Evolutionary conservation across 1,284 basidiomycete species (phyloP), one percentile per base, ranked within the genome.

Genomic region (Pisolithus thermaeus): DNA sequence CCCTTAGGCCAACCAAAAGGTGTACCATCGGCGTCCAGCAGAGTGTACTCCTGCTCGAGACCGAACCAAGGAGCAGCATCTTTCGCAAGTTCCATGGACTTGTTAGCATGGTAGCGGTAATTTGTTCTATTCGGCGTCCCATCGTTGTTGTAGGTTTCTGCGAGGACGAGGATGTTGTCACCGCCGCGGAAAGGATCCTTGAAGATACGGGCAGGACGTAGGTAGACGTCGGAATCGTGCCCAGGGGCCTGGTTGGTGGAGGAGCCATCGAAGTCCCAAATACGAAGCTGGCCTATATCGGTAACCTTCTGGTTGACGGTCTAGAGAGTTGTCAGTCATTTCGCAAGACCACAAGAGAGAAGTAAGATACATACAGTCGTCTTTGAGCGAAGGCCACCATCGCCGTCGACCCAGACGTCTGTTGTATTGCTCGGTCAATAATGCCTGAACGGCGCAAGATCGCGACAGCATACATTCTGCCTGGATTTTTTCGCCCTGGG

Each of bases 191-290:
- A 99, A 51, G 97, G 97, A 70, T 99, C 97, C 67, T 90, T 95
- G 87, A 97, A 99, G 77, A 95, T 95, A 65, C 95, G 86, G 56
- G 85, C 93, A 49, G 97, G 97, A 60, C 96, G 92, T 60, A 99
- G 92, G 77, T 94, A 97, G 76, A 99, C 89, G 69, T 99, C 97
- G 30, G 97, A 99, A 78, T 99, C 90, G 66, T 80, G 68, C 44
- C 94, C 95, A 42, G 94, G 93, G 52, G 95, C 96, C 74, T 97
- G 95, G 73, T 91, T 91, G 66, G 94, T 97, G 42, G 92, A 96
- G 44, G 94, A 97, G 61, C 96, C 96, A 72, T 99, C 96, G 68
- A 99, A 99, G 80, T 99, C 97, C 96, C 96, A 99, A 73, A 90
- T 83, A 66, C 93, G 92, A 58, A 96, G 86, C 66, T 90, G 81